Percentiles rank a stretch among this genome's conserved stretches.
phyloP scores from a whole-genome alignment of 2,329 filamentous ascomycete genomes.

The Epichloe baconii region DNA sequence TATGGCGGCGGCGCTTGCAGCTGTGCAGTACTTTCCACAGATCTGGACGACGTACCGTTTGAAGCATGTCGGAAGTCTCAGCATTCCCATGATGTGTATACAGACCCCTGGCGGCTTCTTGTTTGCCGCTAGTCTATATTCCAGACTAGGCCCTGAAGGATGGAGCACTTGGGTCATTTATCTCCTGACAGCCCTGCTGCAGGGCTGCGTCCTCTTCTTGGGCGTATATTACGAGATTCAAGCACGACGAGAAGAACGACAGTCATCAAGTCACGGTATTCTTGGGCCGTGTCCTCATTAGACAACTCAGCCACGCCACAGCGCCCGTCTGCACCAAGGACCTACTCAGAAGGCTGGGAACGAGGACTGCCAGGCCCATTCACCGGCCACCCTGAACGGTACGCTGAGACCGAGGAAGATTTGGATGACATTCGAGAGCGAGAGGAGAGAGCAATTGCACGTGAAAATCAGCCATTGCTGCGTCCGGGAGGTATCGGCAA shows the following conservation, averaged over 20 bases:
- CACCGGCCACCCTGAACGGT: conserved; percentile 37
- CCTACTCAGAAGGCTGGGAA: conserved; percentile 37
- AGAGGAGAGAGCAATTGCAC: conserved; percentile 35
- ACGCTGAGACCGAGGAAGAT: conserved; percentile 38
- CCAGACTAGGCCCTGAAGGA: conserved; percentile 63
- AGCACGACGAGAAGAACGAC: conserved; percentile 20
- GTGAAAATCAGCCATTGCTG: conserved; percentile 37
- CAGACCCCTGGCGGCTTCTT: conserved; percentile 88
- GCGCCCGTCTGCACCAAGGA: conserved; percentile 27
- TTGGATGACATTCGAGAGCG: conserved; percentile 36
- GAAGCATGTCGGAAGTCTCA: conserved; percentile 79
- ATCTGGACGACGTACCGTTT: conserved; percentile 83
- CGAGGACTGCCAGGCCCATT: conserved; percentile 37
- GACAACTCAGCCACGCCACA: conserved; percentile 15
- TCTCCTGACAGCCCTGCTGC: conserved; percentile 71
- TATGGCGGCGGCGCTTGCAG: conserved; percentile 63
- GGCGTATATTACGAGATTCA: conserved; percentile 62
- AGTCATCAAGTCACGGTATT: conserved; percentile 12
- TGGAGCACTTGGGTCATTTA: conserved; percentile 97
- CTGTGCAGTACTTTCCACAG: conserved; percentile 87
- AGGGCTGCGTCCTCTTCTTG: conserved; percentile 70
- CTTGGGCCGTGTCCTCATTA: conserved; percentile 15
- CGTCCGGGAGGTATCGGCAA: conserved; percentile 37
- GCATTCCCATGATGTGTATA: conserved; percentile 96
- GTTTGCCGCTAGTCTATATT: conserved; percentile 74